Conservation (phyloP, 495 filamentous ascomycete genomes). For the Amniculicola lignicola region DNA sequence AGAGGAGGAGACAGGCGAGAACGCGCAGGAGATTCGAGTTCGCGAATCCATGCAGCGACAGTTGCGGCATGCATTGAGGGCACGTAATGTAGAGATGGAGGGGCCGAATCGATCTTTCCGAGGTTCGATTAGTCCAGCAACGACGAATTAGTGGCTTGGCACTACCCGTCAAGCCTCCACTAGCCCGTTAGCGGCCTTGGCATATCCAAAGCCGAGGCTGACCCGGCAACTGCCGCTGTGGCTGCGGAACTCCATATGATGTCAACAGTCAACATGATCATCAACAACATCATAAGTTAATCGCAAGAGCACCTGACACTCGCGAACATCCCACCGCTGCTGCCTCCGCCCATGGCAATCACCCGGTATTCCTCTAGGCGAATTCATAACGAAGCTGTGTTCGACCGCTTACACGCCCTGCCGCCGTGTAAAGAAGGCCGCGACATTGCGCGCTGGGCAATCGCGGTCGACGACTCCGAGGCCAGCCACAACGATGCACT, state of each 20-base stretch:
- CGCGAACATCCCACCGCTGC: too few species aligned
- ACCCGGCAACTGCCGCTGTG: too few species aligned
- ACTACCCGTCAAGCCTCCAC: background rate
- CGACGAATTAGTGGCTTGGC: background rate
- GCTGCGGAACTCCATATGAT: too few species aligned
- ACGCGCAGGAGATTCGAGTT: conserved; percentile 1
- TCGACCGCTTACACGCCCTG: background rate
- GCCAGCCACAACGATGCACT: background rate
- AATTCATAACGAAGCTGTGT: background rate
- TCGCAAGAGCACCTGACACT: too few species aligned
- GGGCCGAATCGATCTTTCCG: conserved; percentile 2
- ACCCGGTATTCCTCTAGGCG: too few species aligned
- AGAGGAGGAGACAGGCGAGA: conserved; percentile 1
- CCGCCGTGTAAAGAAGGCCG: background rate
- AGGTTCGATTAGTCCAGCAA: background rate
- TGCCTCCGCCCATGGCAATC: too few species aligned
- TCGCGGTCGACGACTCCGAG: background rate
- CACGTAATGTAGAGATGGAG: background rate
- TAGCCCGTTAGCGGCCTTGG: too few species aligned
- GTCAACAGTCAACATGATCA: too few species aligned
- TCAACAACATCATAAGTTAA: too few species aligned
- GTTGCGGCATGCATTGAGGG: conserved; percentile 1
- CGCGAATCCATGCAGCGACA: conserved; percentile 5
- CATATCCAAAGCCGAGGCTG: too few species aligned
- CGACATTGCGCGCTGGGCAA: background rate